Base-by-base conservation (phyloP, 1,284 basidiomycete genomes). In the Cryptococcus sp. region DNA sequence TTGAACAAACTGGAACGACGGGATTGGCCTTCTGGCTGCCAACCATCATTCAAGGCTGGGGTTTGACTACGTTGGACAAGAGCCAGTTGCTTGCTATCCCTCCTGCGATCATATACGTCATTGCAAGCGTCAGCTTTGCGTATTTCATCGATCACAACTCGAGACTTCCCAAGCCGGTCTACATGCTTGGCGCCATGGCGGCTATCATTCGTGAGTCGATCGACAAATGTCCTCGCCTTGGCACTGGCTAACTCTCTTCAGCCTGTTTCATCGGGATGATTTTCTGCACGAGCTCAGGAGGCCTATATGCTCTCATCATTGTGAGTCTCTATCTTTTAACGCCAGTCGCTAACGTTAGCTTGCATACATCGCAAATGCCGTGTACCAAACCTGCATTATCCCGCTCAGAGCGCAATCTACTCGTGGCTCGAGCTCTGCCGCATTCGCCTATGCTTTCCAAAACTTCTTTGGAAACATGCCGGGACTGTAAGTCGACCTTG, bases 21-120 rank as follows among this genome's bases (percentile, higher is more conserved):
- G 66, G 66, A 13, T 25, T 61, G 15, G n/a, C 49, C 2, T 70
- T 66, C 52, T 68, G 68, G 68, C 54, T 68, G 5, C 66, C 59
- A 4, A 61, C 61, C 46, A 54, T 60, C 20, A 57, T 63, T 34
- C 20, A 54, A 5, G 22, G 44, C 17, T 61, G 52, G 19, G 61
- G 61, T 20, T 48, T 63, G n/a, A 62, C 57, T 20, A 26, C 49
- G 5, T 47, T 20, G 15, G 38, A 50, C 10, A 55, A 44, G 22
- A n/a, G 40, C 39, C 61, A 59, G 23, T 17, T 58, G 46, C 41
- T 62, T 3, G 55, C 53, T 41, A 63, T 65, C 40, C 64, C 64
- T n/a, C 48, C 64, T 1, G 61, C 64, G 1, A 54, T 54, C 11
- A 48, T 57, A 19, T 56, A 25, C 49, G 56, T 65, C 50, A 41